Evolutionary conservation across 768 basidiomycete genomes (phyloP).

Genomic region (Tricholoma flavovirens): DNA sequence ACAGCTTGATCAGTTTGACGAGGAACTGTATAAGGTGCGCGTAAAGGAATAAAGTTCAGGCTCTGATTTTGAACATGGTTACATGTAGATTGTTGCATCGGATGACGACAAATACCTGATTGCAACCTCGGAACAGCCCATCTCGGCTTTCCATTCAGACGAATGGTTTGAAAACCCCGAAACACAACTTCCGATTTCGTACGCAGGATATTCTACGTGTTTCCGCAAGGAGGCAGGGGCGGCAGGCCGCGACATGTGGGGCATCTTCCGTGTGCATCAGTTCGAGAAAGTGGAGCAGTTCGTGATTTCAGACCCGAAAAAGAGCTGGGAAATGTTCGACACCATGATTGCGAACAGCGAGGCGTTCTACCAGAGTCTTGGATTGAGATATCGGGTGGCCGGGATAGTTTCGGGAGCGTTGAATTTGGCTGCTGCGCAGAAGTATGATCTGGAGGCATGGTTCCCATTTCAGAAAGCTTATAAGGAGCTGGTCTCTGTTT

Average conservation of each 20-base stretch:
- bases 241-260: constrained; percentile 98
- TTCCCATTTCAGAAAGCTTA: constrained; percentile 96
- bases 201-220: constrained; percentile 88
- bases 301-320: constrained; percentile 88
- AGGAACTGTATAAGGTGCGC: constrained; percentile 90
- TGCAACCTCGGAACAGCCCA: constrained; percentile 97
- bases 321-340: constrained; percentile 93
- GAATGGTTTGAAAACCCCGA: constrained; percentile 97
- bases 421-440: constrained; percentile 95
- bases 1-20: constrained; percentile 96
- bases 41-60: background rate
- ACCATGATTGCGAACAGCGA: constrained; percentile 86
- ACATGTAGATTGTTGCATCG: constrained; percentile 65
- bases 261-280: constrained; percentile 99
- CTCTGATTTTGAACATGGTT: background rate
- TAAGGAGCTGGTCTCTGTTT: constrained; percentile 97
- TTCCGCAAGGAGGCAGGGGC: constrained; percentile 99
- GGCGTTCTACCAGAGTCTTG: constrained; percentile 94
- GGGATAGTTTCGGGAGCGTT: constrained; percentile 94
- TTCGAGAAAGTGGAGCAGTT: constrained; percentile 99
- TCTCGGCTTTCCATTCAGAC: constrained; percentile 91
- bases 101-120: constrained; percentile 99
- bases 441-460: constrained; percentile 98
- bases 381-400: constrained; percentile 87
- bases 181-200: constrained; percentile 86